phyloP scores from a whole-genome alignment of 202 grass and related monocot species.

The Saccharum hybrid region DNA sequence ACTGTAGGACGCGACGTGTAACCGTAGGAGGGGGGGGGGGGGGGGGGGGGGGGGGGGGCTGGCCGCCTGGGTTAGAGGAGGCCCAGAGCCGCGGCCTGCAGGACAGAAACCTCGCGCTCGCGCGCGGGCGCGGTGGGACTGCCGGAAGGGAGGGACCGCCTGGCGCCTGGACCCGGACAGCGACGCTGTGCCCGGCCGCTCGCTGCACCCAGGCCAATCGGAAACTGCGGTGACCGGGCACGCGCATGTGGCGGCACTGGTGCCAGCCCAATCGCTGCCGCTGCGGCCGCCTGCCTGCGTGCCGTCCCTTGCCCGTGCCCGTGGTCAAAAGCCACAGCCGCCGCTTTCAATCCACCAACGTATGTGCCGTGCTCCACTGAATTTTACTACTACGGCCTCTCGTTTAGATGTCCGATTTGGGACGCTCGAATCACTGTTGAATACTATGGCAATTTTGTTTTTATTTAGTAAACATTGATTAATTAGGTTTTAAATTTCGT shows the following conservation, averaged over 20 bases:
- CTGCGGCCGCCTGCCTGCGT: background rate
- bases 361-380: background rate
- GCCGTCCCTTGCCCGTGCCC: background rate
- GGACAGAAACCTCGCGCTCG: no score
- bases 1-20: background rate
- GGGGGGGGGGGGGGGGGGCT: no score
- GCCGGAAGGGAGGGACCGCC: background rate
- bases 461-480: no score
- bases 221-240: background rate
- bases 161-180: slow-evolving; percentile 15
- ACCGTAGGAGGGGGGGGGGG: no score
- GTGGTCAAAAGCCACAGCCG: slow-evolving; percentile 9
- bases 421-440: no score
- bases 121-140: no score
- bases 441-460: no score
- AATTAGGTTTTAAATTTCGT: no score
- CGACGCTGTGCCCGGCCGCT: background rate
- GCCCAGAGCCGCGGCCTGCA: no score
- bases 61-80: no score
- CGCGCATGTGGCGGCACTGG: background rate
- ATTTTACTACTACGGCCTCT: background rate
- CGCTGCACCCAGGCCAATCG: background rate
- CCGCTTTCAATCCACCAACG: background rate
- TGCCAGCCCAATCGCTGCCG: background rate
- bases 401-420: no score